Conservation (phyloP, 208 protist species). For the Paratrypanosoma confusum region DNA sequence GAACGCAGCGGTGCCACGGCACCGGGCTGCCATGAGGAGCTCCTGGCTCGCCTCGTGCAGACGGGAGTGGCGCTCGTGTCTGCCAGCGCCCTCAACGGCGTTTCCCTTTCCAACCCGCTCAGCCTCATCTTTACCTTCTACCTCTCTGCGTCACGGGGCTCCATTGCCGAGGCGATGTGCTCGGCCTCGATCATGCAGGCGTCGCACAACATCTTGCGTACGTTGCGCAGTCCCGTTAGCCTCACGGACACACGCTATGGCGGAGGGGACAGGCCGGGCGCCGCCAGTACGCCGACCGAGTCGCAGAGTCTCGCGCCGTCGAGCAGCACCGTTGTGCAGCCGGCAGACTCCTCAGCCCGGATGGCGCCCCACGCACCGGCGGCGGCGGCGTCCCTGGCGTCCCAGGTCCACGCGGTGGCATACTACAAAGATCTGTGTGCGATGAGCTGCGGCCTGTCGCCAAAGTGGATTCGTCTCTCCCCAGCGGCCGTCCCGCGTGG, state of each 20-base stretch:
- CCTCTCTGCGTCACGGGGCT: constrained; percentile 20
- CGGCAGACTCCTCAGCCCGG: no score
- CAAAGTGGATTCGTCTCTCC: constrained; percentile 19
- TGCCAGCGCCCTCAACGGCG: constrained; percentile 28
- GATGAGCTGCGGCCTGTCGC: constrained; percentile 10
- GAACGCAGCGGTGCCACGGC: no score
- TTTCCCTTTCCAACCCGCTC: constrained; percentile 28
- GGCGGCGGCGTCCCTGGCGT: constrained; percentile 13
- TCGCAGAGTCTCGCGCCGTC: no score
- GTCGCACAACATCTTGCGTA: constrained; percentile 19
- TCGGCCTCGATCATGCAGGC: constrained; percentile 50
- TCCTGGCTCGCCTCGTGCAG: constrained; percentile 49
- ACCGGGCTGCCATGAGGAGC: constrained; percentile 33
- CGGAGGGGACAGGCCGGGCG: no score
- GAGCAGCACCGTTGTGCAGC: no score
- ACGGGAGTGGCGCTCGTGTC: constrained; percentile 36
- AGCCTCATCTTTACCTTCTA: constrained; percentile 48
- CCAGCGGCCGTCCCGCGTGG: not conserved
- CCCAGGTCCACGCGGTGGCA: constrained; percentile 38
- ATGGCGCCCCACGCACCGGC: not conserved
- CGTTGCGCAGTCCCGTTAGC: constrained; percentile 9
- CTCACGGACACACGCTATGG: not conserved
- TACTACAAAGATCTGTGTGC: constrained; percentile 58
- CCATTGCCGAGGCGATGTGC: constrained; percentile 58
- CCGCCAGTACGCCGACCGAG: no score